Evolutionary conservation across 2,329 filamentous ascomycete species (phyloP).

Genomic region (Fusarium domesticum): DNA sequence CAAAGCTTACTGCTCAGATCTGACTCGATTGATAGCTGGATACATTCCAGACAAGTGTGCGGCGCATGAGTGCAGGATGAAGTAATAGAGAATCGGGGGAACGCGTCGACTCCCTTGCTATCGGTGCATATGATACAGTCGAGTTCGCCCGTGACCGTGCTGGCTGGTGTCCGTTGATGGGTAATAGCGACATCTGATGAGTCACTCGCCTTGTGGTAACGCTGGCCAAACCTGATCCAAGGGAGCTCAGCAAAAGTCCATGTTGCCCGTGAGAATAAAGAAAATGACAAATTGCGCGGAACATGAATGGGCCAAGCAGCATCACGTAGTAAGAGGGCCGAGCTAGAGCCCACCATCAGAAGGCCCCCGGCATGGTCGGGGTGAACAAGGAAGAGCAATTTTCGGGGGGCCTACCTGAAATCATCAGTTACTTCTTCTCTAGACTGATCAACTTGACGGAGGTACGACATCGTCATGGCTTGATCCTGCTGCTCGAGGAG

Average conservation of each 20-base stretch:
- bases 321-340: not conserved
- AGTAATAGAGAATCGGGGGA: slow-evolving; percentile 35
- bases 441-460: slow-evolving; percentile 28
- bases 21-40: slow-evolving; percentile 34
- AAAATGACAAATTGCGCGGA: not conserved
- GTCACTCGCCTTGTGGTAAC: slow-evolving; percentile 31
- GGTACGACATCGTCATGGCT: slow-evolving; percentile 31
- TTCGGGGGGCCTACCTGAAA: slow-evolving; percentile 29
- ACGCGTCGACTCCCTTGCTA: slow-evolving; percentile 28
- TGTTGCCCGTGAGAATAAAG: not conserved
- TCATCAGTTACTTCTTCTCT: slow-evolving; percentile 30
- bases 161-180: slow-evolving; percentile 28
- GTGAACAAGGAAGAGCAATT: slow-evolving; percentile 3
- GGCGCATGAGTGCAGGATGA: slow-evolving; percentile 35
- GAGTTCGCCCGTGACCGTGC: slow-evolving; percentile 19
- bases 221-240: slow-evolving; percentile 32
- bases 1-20: slow-evolving; percentile 37
- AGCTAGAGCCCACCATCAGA: slow-evolving; percentile 3
- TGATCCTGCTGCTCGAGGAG: slow-evolving; percentile 33
- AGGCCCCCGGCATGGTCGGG: slow-evolving; percentile 8
- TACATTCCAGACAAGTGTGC: slow-evolving; percentile 34
- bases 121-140: slow-evolving; percentile 40
- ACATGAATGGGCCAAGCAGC: not conserved
- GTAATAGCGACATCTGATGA: slow-evolving; percentile 32
- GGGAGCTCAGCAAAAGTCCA: slow-evolving; percentile 7